Evolutionary conservation across 192 early-diverging fungal species (phyloP).

Genomic region (Dispira simplex): DNA sequence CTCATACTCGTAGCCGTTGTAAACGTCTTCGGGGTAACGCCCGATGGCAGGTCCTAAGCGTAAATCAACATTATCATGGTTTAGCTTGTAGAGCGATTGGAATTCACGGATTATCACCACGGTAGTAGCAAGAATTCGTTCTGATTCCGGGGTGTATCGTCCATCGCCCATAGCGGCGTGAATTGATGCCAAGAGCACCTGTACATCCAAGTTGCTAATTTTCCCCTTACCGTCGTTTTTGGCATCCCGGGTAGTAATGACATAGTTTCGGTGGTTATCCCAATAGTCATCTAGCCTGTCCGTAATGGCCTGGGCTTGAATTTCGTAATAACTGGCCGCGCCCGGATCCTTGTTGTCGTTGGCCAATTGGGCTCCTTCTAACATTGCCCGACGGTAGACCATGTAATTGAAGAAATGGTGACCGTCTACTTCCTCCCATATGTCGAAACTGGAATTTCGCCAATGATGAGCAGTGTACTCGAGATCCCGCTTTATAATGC

Average conservation of each 20-base stretch:
- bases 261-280: slow-evolving; percentile 17
- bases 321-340: slow-evolving; percentile 19
- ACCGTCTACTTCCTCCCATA: slow-evolving; percentile 69
- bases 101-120: slow-evolving; percentile 16
- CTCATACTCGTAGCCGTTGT: slow-evolving; percentile 40
- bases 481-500: slow-evolving; percentile 34
- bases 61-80: slow-evolving; percentile 12
- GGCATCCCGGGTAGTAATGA: slow-evolving; percentile 23
- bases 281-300: slow-evolving; percentile 27
- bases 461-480: slow-evolving; percentile 40
- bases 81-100: slow-evolving; percentile 29
- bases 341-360: slow-evolving; percentile 17
- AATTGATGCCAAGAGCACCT: slow-evolving; percentile 40
- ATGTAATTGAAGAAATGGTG: slow-evolving; percentile 51
- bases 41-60: slow-evolving; percentile 39
- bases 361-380: slow-evolving; percentile 36
- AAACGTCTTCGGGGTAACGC: slow-evolving; percentile 62
- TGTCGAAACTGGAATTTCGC: slow-evolving; percentile 30
- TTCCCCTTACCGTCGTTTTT: slow-evolving; percentile 28
- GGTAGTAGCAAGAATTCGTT: slow-evolving; percentile 21
- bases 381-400: slow-evolving; percentile 42
- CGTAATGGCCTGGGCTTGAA: slow-evolving; percentile 19
- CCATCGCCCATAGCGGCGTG: slow-evolving; percentile 21
- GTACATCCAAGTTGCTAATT: slow-evolving; percentile 34
- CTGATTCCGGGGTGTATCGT: slow-evolving; percentile 13